A percentile compares a stretch with the other conserved stretches of the same genome.
Evolutionary conservation across 805 yeast genomes (phyloP).

Genomic region (Wickerhamomyces bovis): DNA sequence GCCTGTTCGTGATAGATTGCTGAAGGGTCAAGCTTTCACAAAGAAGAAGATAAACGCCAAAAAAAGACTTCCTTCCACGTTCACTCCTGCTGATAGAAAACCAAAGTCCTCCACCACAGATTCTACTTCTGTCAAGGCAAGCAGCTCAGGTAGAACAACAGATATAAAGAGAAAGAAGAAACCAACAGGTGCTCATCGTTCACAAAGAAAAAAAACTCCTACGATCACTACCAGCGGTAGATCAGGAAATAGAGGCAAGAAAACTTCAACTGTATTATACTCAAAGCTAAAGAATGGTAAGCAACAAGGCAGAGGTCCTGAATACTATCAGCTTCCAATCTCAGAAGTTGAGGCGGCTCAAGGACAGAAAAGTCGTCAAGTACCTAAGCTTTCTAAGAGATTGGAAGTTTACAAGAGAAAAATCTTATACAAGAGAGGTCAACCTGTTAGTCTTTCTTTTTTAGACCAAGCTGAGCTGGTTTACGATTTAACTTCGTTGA

Average conservation of each 20-base stretch:
- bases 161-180: constrained; percentile 1
- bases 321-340: background rate
- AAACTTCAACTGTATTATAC: background rate
- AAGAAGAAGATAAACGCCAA: background rate
- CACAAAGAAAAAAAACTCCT: background rate
- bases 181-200: constrained; percentile 1
- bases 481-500: background rate
- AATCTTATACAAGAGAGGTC: background rate
- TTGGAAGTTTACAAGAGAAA: background rate
- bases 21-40: background rate
- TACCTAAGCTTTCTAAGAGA: background rate
- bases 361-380: background rate
- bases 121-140: background rate
- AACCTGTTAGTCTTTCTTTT: background rate
- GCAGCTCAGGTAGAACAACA: constrained; percentile 1
- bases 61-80: constrained; percentile 5
- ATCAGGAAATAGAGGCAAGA: background rate
- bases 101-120: background rate
- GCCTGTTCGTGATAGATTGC: background rate
- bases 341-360: background rate
- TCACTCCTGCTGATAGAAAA: constrained; percentile 8
- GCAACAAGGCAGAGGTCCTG: background rate
- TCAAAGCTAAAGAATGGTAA: background rate
- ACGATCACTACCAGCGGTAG: background rate
- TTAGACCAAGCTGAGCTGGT: background rate